These are phyloP conservation scores for Aspergillus sp. DNA, from an alignment of 2,329 filamentous ascomycete species.

Conservation along the genomic window DNA sequence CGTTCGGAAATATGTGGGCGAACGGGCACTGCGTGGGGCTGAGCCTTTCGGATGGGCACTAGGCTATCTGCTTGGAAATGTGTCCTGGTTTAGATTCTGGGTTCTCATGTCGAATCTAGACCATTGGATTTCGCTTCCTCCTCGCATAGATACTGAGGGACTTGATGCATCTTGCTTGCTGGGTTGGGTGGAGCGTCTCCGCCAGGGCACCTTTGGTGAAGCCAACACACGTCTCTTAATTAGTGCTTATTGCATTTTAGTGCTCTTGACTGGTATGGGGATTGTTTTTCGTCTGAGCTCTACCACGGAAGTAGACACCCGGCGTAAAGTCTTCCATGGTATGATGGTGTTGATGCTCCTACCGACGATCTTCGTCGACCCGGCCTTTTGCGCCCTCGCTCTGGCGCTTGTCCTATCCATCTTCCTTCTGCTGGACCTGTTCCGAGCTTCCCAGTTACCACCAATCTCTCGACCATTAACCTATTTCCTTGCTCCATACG, in stretches of 20 bases:
- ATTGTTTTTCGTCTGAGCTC: slow-evolving; percentile 70
- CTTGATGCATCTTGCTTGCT: slow-evolving; percentile 40
- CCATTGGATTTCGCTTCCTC: slow-evolving; percentile 70
- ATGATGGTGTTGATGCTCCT: slow-evolving; percentile 97
- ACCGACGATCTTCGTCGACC: slow-evolving; percentile 80
- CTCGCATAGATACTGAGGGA: slow-evolving; percentile 25
- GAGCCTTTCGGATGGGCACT: slow-evolving; percentile 93
- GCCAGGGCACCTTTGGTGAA: slow-evolving; percentile 61
- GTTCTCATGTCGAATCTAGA: slow-evolving; percentile 65
- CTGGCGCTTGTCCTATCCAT: slow-evolving; percentile 74
- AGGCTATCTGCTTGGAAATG: slow-evolving; percentile 80
- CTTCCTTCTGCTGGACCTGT: slow-evolving; percentile 82
- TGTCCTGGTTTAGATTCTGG: slow-evolving; percentile 66
- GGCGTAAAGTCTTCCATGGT: slow-evolving; percentile 95
- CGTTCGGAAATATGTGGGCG: slow-evolving; percentile 65
- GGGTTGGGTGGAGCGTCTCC: slow-evolving; percentile 63
- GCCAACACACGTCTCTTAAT: slow-evolving; percentile 79
- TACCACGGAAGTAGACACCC: slow-evolving; percentile 86
- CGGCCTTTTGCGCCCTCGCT: slow-evolving; percentile 73
- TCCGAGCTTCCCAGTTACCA: slow-evolving; percentile 86
- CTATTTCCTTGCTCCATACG: slow-evolving; percentile 83
- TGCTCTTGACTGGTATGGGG: slow-evolving; percentile 67
- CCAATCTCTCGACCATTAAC: slow-evolving; percentile 83
- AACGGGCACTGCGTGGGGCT: slow-evolving; percentile 61
- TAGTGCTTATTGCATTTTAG: slow-evolving; percentile 65